Evolutionary conservation across 768 basidiomycete genomes (phyloP).

Genomic region (Kwoniella dendrophila): DNA sequence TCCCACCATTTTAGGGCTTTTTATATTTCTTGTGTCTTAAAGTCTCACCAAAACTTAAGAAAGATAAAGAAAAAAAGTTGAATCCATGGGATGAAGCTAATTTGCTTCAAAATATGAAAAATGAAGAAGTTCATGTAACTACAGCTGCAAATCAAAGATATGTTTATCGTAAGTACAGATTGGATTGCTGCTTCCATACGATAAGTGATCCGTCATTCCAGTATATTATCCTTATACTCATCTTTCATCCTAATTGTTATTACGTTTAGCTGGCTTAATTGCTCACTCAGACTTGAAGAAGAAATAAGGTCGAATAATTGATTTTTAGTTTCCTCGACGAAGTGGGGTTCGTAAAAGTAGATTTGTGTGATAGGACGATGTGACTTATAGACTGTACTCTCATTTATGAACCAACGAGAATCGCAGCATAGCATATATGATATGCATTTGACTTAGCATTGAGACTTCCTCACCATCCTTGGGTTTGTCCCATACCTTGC

Average conservation of each 20-base stretch:
- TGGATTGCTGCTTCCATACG: too few species aligned
- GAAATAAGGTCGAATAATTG: neutral
- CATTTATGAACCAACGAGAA: too few species aligned
- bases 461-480: conserved; percentile 38
- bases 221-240: too few species aligned
- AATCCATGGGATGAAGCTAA: conserved; percentile 48
- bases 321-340: too few species aligned
- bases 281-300: conserved; percentile 46
- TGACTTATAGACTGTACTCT: too few species aligned
- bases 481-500: conserved; percentile 52
- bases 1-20: conserved; percentile 15
- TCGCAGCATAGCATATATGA: neutral
- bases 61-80: conserved; percentile 22
- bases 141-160: conserved; percentile 48
- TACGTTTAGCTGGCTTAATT: conserved; percentile 36
- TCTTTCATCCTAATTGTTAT: too few species aligned
- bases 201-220: too few species aligned
- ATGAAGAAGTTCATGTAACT: conserved; percentile 45
- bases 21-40: conserved; percentile 30
- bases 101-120: conserved; percentile 43
- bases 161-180: conserved; percentile 51
- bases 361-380: too few species aligned
- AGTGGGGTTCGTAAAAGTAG: too few species aligned
- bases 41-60: conserved; percentile 14
- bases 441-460: neutral